Evolutionary conservation across 176 grass and related monocot species (phyloP).

Genomic region (Aegilops sharonensis): DNA sequence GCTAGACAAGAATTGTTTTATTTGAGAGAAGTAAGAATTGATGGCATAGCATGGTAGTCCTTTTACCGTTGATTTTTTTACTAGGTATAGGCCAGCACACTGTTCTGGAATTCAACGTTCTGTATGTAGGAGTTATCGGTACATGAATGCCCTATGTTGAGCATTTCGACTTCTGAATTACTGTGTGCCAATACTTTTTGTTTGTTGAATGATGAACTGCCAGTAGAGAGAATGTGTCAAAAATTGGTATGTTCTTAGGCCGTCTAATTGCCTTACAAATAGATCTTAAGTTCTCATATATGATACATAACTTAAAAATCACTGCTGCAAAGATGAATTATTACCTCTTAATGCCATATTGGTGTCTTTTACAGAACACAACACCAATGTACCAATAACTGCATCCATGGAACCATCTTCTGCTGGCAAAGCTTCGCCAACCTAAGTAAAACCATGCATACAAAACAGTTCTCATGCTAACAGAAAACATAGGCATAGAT

Average conservation of each 20-base stretch:
- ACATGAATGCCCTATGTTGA: not conserved
- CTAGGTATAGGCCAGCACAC: not conserved
- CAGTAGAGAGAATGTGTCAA: not conserved
- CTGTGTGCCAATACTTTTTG: not conserved
- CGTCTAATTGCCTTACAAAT: not conserved
- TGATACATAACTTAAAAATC: not conserved
- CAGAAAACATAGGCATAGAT: not conserved
- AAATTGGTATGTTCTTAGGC: not conserved
- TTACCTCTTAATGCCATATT: constrained; percentile 63
- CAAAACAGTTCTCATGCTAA: not conserved
- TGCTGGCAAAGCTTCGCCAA: constrained; percentile 68
- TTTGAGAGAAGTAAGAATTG: not conserved
- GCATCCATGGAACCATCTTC: constrained; percentile 77
- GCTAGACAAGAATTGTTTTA: not conserved
- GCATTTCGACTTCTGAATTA: not conserved
- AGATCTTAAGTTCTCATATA: not conserved
- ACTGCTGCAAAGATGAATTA: not conserved
- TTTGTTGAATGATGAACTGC: not conserved
- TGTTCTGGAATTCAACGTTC: not conserved
- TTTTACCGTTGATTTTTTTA: not conserved
- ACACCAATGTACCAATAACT: constrained; percentile 73
- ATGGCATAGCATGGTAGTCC: not conserved
- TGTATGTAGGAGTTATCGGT: not conserved
- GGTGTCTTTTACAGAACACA: constrained; percentile 73
- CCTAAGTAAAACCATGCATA: constrained; percentile 43